Evolutionary conservation across 1,284 basidiomycete species (phyloP), one percentile per base, ranked within the genome.

Genomic region (Trametes hirsuta): DNA sequence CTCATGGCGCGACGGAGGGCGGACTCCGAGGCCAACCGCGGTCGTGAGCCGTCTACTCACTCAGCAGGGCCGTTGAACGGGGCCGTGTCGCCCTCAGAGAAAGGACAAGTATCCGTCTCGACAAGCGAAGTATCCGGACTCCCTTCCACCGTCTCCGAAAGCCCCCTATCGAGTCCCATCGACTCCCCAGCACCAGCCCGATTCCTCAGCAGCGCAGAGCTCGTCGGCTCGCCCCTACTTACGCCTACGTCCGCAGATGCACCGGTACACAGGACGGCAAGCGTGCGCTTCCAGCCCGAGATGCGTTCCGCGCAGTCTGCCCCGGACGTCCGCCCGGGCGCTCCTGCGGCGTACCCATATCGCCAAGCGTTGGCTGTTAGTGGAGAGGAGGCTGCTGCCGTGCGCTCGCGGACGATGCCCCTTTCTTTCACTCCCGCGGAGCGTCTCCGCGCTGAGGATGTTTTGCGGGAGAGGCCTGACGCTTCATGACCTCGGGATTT

Each of bases 341-440:
- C 18, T n/a, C 21, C 47, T 2, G 25, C 55, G 34, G 44, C 40
- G 18, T 30, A 21, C 25, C 21, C 36, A 21, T 46, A 42, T 2
- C 44, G 59, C 3, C 64, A 57, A 3, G 37, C 34, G 10, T 30
- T 61, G 10, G 8, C 47, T 8, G 51, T 55, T 3, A 49, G 48
- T 18, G 42, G 59, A 6, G 61, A 55, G 12, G 61, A 61, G 15
- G 53, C 46, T 5, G 56, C 47, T 2, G 59, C 56, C 21, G 47
- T 47, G 36, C 64, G 64, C 14, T 53, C 64, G 24, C 56, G 54
- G 48, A 63, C 64, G 40, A 58, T 66, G 59, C 64, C 64, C n/a
- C 37, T 53, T 6, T 30, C 50, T 5, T 66, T 66, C 21, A 61
- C 61, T 25, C 53, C 44, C 8, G 62, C 59, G 15, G 64, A 66